Conservation (phyloP, 352 stramenopile species). For the Globisporangium camurandrum region DNA sequence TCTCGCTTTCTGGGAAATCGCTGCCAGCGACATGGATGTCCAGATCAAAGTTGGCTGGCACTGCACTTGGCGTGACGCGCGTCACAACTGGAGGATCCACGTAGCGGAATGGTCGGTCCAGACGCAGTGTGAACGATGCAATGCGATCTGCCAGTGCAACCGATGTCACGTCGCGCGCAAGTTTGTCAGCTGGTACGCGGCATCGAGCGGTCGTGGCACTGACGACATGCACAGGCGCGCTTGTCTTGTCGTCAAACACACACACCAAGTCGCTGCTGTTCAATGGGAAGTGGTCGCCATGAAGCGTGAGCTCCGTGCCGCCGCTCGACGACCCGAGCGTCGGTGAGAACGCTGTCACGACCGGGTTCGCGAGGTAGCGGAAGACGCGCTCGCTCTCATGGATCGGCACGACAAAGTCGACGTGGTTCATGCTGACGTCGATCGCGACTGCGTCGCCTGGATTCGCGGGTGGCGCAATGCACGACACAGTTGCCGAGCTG, state of each 20-base stretch:
- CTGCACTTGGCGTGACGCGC: slow-evolving; percentile 10
- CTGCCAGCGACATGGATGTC: slow-evolving; percentile 19
- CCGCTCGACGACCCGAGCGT: slow-evolving; percentile 20
- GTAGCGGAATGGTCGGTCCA: slow-evolving; percentile 27
- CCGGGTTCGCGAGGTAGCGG: slow-evolving; percentile 15
- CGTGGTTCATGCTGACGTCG: slow-evolving; percentile 29
- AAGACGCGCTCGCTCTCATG: slow-evolving; percentile 12
- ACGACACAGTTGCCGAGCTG: slow-evolving; percentile 19
- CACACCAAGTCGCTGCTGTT: slow-evolving; percentile 18
- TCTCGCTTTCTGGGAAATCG: slow-evolving; percentile 14
- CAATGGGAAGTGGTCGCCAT: slow-evolving; percentile 20
- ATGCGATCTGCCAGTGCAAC: slow-evolving; percentile 19
- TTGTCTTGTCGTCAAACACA: slow-evolving; percentile 17
- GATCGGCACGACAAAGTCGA: slow-evolving; percentile 25
- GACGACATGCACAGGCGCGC: slow-evolving; percentile 10
- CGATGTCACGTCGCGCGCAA: slow-evolving; percentile 3
- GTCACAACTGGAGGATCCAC: slow-evolving; percentile 14
- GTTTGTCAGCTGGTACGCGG: slow-evolving; percentile 9
- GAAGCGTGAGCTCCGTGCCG: slow-evolving; percentile 25
- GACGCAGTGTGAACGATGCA: slow-evolving; percentile 12
- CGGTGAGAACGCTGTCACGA: slow-evolving; percentile 20
- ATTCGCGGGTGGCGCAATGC: slow-evolving; percentile 14
- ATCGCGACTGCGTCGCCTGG: slow-evolving; percentile 9
- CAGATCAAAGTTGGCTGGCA: slow-evolving; percentile 32
- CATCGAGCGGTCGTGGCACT: slow-evolving; percentile 26